These are phyloP conservation scores for Russula brevipes DNA, from an alignment of 768 basidiomycete genomes.

Conservation along the genomic window DNA sequence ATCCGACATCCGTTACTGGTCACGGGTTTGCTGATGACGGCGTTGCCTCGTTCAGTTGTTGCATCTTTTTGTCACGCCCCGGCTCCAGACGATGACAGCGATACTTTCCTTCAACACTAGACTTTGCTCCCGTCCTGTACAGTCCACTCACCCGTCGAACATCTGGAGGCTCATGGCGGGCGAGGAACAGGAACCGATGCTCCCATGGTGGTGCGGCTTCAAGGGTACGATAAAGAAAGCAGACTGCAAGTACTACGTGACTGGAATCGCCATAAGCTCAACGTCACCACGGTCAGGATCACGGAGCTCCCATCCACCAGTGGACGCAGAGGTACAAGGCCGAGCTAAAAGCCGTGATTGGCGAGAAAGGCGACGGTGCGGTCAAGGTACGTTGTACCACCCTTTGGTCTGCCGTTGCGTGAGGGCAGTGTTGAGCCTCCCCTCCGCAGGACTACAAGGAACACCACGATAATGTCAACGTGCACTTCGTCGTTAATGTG, in stretches of 20 bases:
- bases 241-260: constrained; percentile 83
- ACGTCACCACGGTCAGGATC: constrained; percentile 89
- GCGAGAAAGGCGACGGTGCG: constrained; percentile 73
- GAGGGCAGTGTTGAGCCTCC: not conserved
- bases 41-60: no score
- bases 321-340: constrained; percentile 94
- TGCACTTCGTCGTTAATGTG: constrained; percentile 86
- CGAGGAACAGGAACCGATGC: constrained; percentile 80
- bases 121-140: no score
- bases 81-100: no score
- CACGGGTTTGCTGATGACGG: no score
- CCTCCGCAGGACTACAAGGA: constrained; percentile 86
- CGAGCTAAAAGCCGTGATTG: constrained; percentile 85
- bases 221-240: constrained; percentile 78
- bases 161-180: constrained; percentile 79
- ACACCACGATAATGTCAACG: constrained; percentile 86
- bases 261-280: constrained; percentile 69
- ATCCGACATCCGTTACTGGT: no score
- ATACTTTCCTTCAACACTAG: no score
- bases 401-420: not conserved
- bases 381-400: constrained; percentile 60
- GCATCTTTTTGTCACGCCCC: no score
- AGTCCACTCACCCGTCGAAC: no score
- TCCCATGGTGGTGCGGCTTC: constrained; percentile 98
- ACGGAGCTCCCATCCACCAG: constrained; percentile 92